Conservation (phyloP, 495 filamentous ascomycete species). For the Xylaria scruposa region DNA sequence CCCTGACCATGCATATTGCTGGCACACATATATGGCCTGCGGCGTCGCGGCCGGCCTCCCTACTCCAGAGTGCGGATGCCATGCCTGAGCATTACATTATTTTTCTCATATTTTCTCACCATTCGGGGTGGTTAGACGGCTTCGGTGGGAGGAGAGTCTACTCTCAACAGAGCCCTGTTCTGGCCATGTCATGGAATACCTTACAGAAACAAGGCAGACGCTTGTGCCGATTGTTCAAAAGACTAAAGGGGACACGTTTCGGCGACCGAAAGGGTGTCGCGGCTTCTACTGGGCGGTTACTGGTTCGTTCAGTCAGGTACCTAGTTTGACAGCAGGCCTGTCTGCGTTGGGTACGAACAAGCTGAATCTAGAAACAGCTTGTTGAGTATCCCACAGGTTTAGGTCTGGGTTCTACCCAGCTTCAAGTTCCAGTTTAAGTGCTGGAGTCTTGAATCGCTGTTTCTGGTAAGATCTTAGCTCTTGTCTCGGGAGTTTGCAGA, state of each 20-base stretch:
- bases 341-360: background rate
- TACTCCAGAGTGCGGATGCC: background rate
- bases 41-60: background rate
- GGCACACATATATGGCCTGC: background rate
- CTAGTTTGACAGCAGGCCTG: background rate
- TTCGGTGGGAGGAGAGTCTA: background rate
- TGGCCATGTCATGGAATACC: background rate
- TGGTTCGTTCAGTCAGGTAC: background rate
- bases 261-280: conserved; percentile 1
- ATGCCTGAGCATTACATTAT: background rate
- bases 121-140: background rate
- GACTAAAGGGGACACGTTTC: background rate
- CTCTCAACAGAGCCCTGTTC: background rate
- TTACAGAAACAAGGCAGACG: background rate
- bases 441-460: no score
- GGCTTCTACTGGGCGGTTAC: background rate
- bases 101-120: background rate
- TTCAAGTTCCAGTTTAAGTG: no score
- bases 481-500: no score
- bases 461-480: no score
- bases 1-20: background rate
- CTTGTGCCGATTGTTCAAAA: background rate
- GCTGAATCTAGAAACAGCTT: background rate
- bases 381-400: background rate
- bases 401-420: background rate